A percentile compares a stretch with the other conserved stretches of the same genome.
phyloP scores from a whole-genome alignment of 202 grass and related monocot genomes.

The Musa balbisiana region DNA sequence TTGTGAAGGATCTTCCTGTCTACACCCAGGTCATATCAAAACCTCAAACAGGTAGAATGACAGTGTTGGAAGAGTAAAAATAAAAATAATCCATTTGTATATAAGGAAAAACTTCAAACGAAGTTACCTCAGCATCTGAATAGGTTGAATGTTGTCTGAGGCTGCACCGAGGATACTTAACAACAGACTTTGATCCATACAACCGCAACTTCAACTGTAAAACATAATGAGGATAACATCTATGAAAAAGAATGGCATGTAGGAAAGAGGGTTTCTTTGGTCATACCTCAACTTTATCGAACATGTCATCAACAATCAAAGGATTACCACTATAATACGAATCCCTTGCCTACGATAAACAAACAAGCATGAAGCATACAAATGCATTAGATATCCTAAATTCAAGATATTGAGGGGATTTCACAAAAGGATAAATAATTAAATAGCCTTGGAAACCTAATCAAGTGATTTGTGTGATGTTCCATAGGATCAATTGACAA shows the following conservation, averaged over 20 bases:
- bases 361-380: background rate
- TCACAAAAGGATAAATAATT: no score
- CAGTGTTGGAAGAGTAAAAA: background rate
- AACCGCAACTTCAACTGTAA: constrained; percentile 69
- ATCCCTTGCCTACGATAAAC: constrained; percentile 51
- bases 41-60: constrained; percentile 24
- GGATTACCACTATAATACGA: constrained; percentile 90
- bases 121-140: constrained; percentile 75
- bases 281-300: constrained; percentile 86
- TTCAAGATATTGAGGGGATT: background rate
- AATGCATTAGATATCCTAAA: constrained; percentile 4
- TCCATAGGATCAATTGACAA: no score
- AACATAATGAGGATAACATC: background rate
- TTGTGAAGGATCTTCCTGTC: constrained; percentile 83
- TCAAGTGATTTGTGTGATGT: no score
- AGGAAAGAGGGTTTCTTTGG: background rate
- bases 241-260: background rate
- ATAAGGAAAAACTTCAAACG: constrained; percentile 9
- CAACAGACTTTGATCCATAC: constrained; percentile 72
- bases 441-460: no score
- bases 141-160: constrained; percentile 68
- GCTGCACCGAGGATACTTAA: constrained; percentile 88
- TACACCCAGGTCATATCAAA: constrained; percentile 48
- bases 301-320: constrained; percentile 93
- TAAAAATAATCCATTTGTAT: background rate